Evolutionary conservation across 257 asterid genomes (phyloP), one percentile per base, ranked within the genome.

Genomic region (Petrea volubilis): DNA sequence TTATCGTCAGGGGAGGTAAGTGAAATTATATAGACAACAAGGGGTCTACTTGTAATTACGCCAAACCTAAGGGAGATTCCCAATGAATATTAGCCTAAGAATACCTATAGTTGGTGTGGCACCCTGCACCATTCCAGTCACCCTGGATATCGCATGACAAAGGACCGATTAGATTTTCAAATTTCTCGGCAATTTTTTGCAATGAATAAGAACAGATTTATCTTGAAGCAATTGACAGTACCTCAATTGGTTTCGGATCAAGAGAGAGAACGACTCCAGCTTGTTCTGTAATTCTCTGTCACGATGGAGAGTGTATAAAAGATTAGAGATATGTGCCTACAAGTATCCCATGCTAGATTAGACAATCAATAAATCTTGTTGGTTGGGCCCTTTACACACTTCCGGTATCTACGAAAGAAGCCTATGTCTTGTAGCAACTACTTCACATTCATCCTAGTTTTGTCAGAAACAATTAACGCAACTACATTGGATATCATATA

Each of bases 111-210:
- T 93, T 93, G 73, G 97, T 87, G 84, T 93, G 98, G 77, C 93
- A 84, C 71, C 96, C 98, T 24, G 98, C 98, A 56, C 98, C 98
- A 34, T 93, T 93, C 98, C 97, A 93, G 87, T 93, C 98, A 68
- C 98, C 98, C 96, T 93, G 74, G 5, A 59, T 57, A 44, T 74
- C 51, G 18, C 55, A 70, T 9, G 55, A 60, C 10, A 43, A 53
- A 46, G 13, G 41, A 4, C 15, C 51, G n/a, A 52, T 72, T 43
- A 63, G 50, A 69, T 46, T 49, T 60, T 75, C 67, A 23, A 49
- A 50, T 7, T 52, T 56, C n/a, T 27, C 24, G 40, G 12, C 18
- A 15, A 66, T 20, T 25, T 50, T 43, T 21, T 25, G 3, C 53
- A 14, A 27, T n/a, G n/a, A 29, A 55, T 18, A 57, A 56, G 46